A percentile compares a stretch with the other conserved stretches of the same genome.
Conservation (phyloP, 2,329 filamentous ascomycete genomes). For the Magnaporthiopsis incrustans region DNA sequence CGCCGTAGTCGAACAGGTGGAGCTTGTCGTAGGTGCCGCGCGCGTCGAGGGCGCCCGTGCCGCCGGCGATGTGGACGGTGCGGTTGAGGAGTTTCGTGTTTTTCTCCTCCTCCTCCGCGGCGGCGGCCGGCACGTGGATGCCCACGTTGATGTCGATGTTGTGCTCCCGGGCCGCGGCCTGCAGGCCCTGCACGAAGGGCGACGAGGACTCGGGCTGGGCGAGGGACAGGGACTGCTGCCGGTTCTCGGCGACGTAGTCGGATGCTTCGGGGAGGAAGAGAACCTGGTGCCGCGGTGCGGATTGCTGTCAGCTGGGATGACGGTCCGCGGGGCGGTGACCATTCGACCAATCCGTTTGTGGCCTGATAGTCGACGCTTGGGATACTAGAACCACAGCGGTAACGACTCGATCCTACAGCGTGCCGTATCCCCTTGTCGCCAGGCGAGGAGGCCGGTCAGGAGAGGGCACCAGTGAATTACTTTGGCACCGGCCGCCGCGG, state of each 20-base stretch:
- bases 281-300: conserved; percentile 36
- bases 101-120: conserved; percentile 16
- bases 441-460: neutral
- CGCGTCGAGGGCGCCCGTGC: conserved; percentile 31
- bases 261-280: conserved; percentile 89
- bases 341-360: no score
- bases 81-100: conserved; percentile 40
- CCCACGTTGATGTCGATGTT: conserved; percentile 74
- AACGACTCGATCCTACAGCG: neutral
- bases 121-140: conserved; percentile 64
- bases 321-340: no score
- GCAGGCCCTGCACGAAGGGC: conserved; percentile 70
- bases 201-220: conserved; percentile 58
- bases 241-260: conserved; percentile 73
- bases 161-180: conserved; percentile 55
- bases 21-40: conserved; percentile 68
- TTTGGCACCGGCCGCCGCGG: conserved; percentile 69
- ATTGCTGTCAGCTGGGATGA: neutral
- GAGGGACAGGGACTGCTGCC: conserved; percentile 61
- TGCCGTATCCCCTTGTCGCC: no score
- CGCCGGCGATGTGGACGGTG: conserved; percentile 40
- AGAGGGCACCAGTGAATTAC: conserved; percentile 32
- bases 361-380: no score
- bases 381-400: no score
- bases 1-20: conserved; percentile 72